Evolutionary conservation across 140 eudicot genomes (phyloP).

Genomic region (Senecio squalidus): DNA sequence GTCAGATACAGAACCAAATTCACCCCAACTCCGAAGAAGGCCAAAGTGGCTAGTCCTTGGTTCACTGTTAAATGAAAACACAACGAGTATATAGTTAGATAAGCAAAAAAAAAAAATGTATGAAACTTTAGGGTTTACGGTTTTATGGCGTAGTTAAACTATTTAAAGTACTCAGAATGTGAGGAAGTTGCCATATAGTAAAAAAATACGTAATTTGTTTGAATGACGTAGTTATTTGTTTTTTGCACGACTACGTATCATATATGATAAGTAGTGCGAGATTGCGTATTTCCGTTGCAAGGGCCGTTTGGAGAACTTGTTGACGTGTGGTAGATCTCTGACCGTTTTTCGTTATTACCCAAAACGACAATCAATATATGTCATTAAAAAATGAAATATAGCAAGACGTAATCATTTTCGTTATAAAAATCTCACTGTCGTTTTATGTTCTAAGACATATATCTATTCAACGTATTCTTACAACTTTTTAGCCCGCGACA

Average conservation of each 20-base stretch:
- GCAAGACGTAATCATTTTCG: conserved; percentile 23
- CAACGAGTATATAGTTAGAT: conserved; percentile 4
- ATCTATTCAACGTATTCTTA: conserved; percentile 2
- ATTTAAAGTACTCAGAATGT: not conserved
- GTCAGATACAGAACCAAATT: conserved; percentile 83
- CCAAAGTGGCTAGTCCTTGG: conserved; percentile 90
- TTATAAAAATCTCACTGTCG: not conserved
- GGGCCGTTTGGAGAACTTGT: not conserved
- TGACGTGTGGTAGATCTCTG: not conserved
- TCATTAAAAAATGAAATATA: conserved; percentile 14
- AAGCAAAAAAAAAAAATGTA: not conserved
- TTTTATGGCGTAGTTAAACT: not conserved
- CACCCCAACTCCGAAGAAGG: conserved; percentile 95
- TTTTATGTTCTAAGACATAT: conserved; percentile 2
- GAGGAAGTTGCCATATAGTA: not conserved
- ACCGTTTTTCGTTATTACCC: conserved; percentile 3
- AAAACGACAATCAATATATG: conserved; percentile 13
- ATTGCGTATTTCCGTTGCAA: not conserved
- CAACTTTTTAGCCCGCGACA: too few relatives aligned
- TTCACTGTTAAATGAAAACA: conserved; percentile 50
- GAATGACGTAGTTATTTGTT: not conserved
- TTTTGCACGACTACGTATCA: not conserved
- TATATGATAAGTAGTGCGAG: not conserved
- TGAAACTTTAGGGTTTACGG: not conserved
- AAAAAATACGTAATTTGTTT: not conserved